Evolutionary conservation across 306 rosid species (phyloP), one percentile per base, ranked within the genome.

Genomic region (Astragalus glycyphyllos): DNA sequence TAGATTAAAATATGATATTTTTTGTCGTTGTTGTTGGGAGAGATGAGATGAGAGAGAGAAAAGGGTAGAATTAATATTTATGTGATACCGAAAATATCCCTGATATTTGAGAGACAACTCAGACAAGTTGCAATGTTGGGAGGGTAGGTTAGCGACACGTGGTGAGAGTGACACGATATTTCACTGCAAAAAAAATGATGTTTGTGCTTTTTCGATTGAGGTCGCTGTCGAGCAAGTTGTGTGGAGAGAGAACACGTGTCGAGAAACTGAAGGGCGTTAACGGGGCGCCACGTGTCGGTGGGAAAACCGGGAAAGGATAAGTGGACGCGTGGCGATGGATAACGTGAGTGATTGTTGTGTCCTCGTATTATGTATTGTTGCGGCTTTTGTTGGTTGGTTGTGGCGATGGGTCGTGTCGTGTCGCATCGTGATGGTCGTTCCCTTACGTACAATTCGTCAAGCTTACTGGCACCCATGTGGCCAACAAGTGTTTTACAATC

Each of bases 31-130:
- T 15, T 23, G 50, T 58, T 60, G 54, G 5, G 41, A 12, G 13
- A 15, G 49, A 9, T 32, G 20, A 32, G n/a, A n/a, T n/a, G n/a
- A n/a, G n/a, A n/a, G 16, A 26, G 14, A 11, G 32, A 34, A 3
- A 7, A 40, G 20, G 40, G 16, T 34, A 63, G 72, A 73, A 68
- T n/a, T n/a, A n/a, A n/a, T 69, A 65, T 42, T 62, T 60, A 16
- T 38, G 0, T 3, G 4, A 20, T 76, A 10, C 65, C 96, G 68
- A 79, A 63, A 88, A 79, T 82, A 5, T 80, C 98, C 96, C 63
- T 20, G 26, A 11, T 12, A 63, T 76, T 67, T 57, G 76, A 79
- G 58, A 15, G 44, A 47, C 56, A 79, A 77, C 44, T 73, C 56
- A 20, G 84, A 70, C 93, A 87, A 79, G 84, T 88, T 91, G 91